Evolutionary conservation across 192 early-diverging fungal genomes (phyloP), one percentile per base, ranked within the genome.

Genomic region (Gamsiella multidivaricata): DNA sequence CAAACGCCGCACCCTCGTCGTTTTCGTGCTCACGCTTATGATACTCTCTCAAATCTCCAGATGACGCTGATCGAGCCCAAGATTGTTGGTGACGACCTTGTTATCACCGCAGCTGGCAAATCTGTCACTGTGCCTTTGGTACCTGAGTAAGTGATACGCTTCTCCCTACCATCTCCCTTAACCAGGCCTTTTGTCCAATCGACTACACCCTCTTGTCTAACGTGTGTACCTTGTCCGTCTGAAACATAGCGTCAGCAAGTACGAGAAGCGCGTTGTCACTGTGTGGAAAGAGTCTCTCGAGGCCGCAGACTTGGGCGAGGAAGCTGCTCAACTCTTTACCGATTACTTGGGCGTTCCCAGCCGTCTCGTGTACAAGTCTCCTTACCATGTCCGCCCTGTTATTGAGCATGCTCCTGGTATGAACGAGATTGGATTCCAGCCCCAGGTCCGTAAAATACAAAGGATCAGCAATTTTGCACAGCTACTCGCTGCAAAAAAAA

Each of bases 261-360:
- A 71, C 46, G 49, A 65, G 18, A 60, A 63, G 29, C 65, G 54
- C 8, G 28, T 52, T 20, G 84, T 82, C 22, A 60, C 20, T 18
- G 55, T 89, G 5, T 87, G 83, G 82, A 64, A 57, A 43, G 61
- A 80, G 22, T 22, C 29, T 6, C 59, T 91, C 5, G 68, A 63
- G 26, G 88, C 82, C 1, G 74, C 80, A n/a, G 90, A 92, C 64
- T 69, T 93, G 56, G 92, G 92, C 12, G 87, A 91, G 8, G 80
- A 80, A 51, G 88, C 83, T 29, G 82, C 88, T 0, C 66, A 68
- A 28, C 91, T 92, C 90, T 54, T 92, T 8, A 80, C 68, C 0
- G 57, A 79, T 3, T 88, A 71, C 61, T 65, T 92, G 10, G 84
- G 80, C 15, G 47, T 68, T 11, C 61, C 67, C 17, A 58, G 54